These are phyloP conservation scores for Boletus vermiculosoides DNA, from an alignment of 768 basidiomycete genomes.

Conservation along the genomic window DNA sequence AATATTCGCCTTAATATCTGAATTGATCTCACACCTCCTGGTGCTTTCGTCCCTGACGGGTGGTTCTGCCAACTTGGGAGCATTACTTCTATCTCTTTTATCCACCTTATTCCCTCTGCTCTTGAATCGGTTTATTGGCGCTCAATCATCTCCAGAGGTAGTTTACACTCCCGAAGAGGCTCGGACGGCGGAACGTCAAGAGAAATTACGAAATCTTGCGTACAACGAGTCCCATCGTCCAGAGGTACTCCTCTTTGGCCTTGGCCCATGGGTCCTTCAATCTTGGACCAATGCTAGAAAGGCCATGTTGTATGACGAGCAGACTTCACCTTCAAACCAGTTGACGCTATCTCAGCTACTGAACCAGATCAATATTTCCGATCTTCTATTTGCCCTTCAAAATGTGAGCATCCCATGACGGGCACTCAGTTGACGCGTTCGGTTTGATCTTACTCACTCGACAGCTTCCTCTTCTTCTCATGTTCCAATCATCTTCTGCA, in stretches of 20 bases:
- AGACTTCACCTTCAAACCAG: conserved; percentile 35
- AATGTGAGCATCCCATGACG: conserved; percentile 53
- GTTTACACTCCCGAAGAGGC: conserved; percentile 55
- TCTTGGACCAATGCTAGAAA: conserved; percentile 70
- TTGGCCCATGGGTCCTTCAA: conserved; percentile 81
- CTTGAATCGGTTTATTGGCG: conserved; percentile 48
- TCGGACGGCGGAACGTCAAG: conserved; percentile 66
- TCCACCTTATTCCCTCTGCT: conserved; percentile 62
- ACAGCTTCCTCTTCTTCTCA: conserved; percentile 72
- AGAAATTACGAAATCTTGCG: conserved; percentile 71
- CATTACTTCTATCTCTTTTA: conserved; percentile 58
- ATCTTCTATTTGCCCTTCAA: conserved; percentile 62
- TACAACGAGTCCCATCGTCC: conserved; percentile 75
- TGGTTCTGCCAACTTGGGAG: conserved; percentile 49
- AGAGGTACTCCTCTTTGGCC: conserved; percentile 78
- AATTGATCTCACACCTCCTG: conserved; percentile 69
- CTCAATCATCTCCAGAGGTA: conserved; percentile 42
- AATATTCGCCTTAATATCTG: conserved; percentile 66
- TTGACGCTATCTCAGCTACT: conserved; percentile 46
- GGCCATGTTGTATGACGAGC: conserved; percentile 57
- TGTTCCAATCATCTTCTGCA: conserved; percentile 68
- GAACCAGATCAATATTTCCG: conserved; percentile 59
- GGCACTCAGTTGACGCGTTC: not conserved
- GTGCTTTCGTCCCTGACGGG: conserved; percentile 65
- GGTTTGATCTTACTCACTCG: conserved; percentile 14